Evolutionary conservation across 345 rosid genomes (phyloP).

Genomic region (Streptanthus diversifolius): DNA sequence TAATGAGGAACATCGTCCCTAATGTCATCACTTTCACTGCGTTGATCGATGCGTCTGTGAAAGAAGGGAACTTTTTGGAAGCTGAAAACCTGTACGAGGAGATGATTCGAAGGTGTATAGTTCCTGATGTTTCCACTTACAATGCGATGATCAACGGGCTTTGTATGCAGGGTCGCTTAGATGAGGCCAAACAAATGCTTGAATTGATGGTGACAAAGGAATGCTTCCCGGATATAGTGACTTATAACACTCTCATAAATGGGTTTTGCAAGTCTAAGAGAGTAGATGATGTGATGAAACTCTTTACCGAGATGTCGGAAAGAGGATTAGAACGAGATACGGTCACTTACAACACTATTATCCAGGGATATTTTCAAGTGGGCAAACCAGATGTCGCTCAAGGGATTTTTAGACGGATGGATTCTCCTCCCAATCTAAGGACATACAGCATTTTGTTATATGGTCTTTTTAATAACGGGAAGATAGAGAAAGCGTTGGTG

Average conservation of each 20-base stretch:
- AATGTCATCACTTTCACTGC: slow-evolving; percentile 27
- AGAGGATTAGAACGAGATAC: slow-evolving; percentile 24
- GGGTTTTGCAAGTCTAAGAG: slow-evolving; percentile 35
- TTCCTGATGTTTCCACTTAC: slow-evolving; percentile 23
- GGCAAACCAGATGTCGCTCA: slow-evolving; percentile 24
- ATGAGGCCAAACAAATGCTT: slow-evolving; percentile 26
- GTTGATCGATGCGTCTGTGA: slow-evolving; percentile 20
- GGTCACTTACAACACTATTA: slow-evolving; percentile 34
- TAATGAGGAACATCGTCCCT: neutral
- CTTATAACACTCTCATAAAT: slow-evolving; percentile 36
- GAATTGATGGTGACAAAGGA: slow-evolving; percentile 23
- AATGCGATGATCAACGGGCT: slow-evolving; percentile 25
- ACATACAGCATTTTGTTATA: slow-evolving; percentile 35
- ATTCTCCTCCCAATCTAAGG: slow-evolving; percentile 6
- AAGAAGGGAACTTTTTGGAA: slow-evolving; percentile 21
- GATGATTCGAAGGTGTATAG: slow-evolving; percentile 15
- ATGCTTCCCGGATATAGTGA: slow-evolving; percentile 18
- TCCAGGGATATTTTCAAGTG: slow-evolving; percentile 33
- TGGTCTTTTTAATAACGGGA: slow-evolving; percentile 31
- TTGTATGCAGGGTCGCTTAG: slow-evolving; percentile 21
- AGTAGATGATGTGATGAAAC: slow-evolving; percentile 30
- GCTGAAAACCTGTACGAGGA: slow-evolving; percentile 9
- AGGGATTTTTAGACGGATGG: slow-evolving; percentile 30
- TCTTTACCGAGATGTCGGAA: slow-evolving; percentile 24
- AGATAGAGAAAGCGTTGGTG: slow-evolving; percentile 28